Evolutionary conservation across 305 asterid genomes (phyloP).

Genomic region (Fraxinus greggii): DNA sequence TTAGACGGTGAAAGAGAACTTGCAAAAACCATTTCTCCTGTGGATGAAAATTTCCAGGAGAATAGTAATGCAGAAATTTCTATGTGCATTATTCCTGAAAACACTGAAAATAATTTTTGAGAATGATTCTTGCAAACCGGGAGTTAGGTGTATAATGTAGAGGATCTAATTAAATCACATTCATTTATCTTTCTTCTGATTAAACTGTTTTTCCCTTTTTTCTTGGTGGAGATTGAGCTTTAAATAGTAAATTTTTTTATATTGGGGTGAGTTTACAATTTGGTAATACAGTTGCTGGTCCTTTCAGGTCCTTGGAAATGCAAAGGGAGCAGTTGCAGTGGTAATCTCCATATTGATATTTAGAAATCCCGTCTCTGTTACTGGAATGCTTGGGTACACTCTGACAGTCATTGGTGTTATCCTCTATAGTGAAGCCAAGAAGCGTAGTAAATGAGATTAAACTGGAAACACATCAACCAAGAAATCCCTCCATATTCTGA

Average conservation of each 20-base stretch:
- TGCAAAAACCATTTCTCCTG: neutral
- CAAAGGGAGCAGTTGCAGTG: slow-evolving; percentile 76
- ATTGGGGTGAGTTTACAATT: neutral
- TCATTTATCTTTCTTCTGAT: neutral
- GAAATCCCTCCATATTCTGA: slow-evolving; percentile 12
- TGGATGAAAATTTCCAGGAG: neutral
- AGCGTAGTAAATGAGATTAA: slow-evolving; percentile 50
- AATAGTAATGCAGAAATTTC: neutral
- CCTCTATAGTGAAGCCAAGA: slow-evolving; percentile 66
- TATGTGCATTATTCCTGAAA: neutral
- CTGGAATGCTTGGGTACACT: slow-evolving; percentile 67
- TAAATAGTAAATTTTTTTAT: neutral
- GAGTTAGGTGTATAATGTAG: neutral
- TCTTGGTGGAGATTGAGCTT: neutral
- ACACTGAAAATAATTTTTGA: neutral
- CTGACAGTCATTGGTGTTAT: slow-evolving; percentile 63
- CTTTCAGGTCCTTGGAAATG: slow-evolving; percentile 73
- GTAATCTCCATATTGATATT: slow-evolving; percentile 66
- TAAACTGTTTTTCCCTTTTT: neutral
- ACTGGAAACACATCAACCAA: neutral
- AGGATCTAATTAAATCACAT: neutral
- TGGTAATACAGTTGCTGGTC: slow-evolving; percentile 7
- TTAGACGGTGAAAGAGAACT: neutral
- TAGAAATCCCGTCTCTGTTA: slow-evolving; percentile 67
- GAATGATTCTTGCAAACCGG: neutral